Percentiles rank a stretch among this genome's conserved stretches.
Conservation (phyloP, 2,329 filamentous ascomycete genomes). For the Calonectria hawksworthii region DNA sequence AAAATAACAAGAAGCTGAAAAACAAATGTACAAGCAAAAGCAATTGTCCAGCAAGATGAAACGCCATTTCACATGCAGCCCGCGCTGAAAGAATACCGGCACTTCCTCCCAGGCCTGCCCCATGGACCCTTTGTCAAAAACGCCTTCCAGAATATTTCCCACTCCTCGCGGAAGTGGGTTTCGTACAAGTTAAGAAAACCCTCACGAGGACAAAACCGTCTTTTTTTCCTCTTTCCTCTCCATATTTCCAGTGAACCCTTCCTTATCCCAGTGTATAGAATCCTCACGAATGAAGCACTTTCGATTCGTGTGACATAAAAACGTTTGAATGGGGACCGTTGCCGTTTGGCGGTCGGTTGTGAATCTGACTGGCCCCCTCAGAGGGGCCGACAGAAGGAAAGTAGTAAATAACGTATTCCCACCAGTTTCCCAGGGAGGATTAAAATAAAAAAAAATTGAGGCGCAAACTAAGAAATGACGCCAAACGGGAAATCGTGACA, state of each 20-base stretch:
- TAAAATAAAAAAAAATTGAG: constrained; percentile 14
- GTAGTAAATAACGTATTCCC: constrained; percentile 32
- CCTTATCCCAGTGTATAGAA: constrained; percentile 41
- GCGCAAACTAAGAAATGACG: constrained; percentile 29
- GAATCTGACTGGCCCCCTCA: constrained; percentile 13
- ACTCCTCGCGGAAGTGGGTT: constrained; percentile 34
- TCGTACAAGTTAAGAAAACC: constrained; percentile 39
- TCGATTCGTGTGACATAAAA: constrained; percentile 46
- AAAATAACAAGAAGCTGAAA: not conserved
- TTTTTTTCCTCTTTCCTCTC: constrained; percentile 37
- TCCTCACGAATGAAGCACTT: constrained; percentile 47
- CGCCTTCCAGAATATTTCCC: constrained; percentile 35
- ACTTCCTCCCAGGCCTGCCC: not conserved
- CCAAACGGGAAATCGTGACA: constrained; percentile 33
- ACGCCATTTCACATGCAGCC: constrained; percentile 11
- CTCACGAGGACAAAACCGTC: constrained; percentile 29
- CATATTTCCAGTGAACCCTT: constrained; percentile 31
- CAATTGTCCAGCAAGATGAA: constrained; percentile 4
- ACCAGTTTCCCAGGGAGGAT: constrained; percentile 32
- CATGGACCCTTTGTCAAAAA: constrained; percentile 30
- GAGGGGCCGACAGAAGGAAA: constrained; percentile 11
- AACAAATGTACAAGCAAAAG: not conserved
- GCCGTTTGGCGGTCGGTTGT: constrained; percentile 17
- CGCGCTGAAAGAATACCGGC: not conserved
- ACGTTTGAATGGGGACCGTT: constrained; percentile 41